Evolutionary conservation across 2,329 filamentous ascomycete species (phyloP).

Genomic region (Ceratocystis alfenasii): DNA sequence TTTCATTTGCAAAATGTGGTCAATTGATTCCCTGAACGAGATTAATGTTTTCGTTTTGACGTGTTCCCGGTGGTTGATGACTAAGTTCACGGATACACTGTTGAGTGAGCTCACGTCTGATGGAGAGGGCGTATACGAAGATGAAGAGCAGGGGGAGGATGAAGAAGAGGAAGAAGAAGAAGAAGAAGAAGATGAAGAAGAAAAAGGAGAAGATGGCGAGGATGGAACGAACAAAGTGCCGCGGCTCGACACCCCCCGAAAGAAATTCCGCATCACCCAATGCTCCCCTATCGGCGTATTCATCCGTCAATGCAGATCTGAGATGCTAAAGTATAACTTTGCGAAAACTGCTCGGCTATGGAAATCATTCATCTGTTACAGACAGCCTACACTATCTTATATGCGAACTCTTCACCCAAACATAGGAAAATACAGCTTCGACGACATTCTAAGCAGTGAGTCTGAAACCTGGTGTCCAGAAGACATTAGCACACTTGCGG

Average conservation of each 20-base stretch:
- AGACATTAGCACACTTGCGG: conserved; percentile 36
- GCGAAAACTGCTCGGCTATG: conserved; percentile 67
- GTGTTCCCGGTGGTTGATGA: conserved; percentile 11
- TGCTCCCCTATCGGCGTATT: conserved; percentile 75
- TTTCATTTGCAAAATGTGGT: conserved; percentile 72
- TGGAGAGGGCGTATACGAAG: too few relatives aligned
- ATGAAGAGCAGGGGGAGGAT: conserved; percentile 33
- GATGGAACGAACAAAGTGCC: too few relatives aligned
- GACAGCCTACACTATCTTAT: conserved; percentile 58
- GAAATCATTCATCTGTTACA: conserved; percentile 70
- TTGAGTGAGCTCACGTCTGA: not conserved
- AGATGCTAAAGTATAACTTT: conserved; percentile 71
- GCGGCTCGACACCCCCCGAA: conserved; percentile 25
- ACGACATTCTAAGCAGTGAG: conserved; percentile 43
- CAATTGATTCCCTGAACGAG: conserved; percentile 66
- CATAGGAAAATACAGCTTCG: conserved; percentile 46
- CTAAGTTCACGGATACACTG: not conserved
- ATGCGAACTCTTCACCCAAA: conserved; percentile 52
- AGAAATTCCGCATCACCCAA: conserved; percentile 51
- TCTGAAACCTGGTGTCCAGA: conserved; percentile 38
- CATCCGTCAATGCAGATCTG: conserved; percentile 61
- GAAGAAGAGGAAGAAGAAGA: conserved; percentile 24
- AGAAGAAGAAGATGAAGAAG: too few relatives aligned
- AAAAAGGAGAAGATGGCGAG: too few relatives aligned
- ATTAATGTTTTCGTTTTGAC: conserved; percentile 63